Percentiles rank a stretch among this genome's conserved stretches.
Conservation (phyloP, 1,139 yeast genomes). For the Candida gigantensis region DNA sequence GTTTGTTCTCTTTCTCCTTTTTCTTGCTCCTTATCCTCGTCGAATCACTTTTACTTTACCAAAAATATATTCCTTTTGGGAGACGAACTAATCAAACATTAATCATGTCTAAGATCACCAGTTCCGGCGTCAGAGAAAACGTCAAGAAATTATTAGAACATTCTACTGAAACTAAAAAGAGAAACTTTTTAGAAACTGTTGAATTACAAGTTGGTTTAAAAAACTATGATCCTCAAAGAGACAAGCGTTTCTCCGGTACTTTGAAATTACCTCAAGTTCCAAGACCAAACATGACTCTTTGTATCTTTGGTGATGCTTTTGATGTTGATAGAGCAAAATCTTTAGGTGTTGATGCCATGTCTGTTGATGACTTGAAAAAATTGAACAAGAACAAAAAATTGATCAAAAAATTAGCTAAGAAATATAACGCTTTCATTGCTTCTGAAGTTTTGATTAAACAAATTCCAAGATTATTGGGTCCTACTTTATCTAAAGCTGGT, state of each 20-base stretch:
- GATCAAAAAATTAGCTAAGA: slow-evolving; percentile 99
- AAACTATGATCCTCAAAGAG: slow-evolving; percentile 99
- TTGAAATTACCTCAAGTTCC: slow-evolving; percentile 98
- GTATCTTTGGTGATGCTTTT: slow-evolving; percentile 99
- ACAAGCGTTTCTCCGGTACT: slow-evolving; percentile 99
- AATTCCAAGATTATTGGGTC: slow-evolving; percentile 99
- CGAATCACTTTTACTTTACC: slow-evolving; percentile 51
- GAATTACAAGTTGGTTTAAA: slow-evolving; percentile 99
- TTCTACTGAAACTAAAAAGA: slow-evolving; percentile 97
- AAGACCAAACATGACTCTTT: slow-evolving; percentile 99
- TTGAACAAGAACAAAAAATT: slow-evolving; percentile 99
- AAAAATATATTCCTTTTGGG: slow-evolving; percentile 52
- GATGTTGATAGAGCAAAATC: slow-evolving; percentile 99
- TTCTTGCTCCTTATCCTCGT: slow-evolving; percentile 43
- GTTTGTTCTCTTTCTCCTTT: slow-evolving; percentile 1
- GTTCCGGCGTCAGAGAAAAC: slow-evolving; percentile 94
- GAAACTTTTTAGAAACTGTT: slow-evolving; percentile 99
- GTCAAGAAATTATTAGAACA: slow-evolving; percentile 88
- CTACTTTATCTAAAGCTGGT: slow-evolving; percentile 99
- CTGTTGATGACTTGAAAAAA: slow-evolving; percentile 99
- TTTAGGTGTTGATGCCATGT: slow-evolving; percentile 99
- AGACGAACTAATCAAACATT: slow-evolving; percentile 51
- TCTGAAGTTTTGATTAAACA: slow-evolving; percentile 99
- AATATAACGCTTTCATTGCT: slow-evolving; percentile 99
- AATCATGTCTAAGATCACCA: slow-evolving; percentile 90